A percentile compares a stretch with the other conserved stretches of the same genome.
phyloP scores from a whole-genome alignment of 352 stramenopile species.

The Blastocystis hominis region DNA sequence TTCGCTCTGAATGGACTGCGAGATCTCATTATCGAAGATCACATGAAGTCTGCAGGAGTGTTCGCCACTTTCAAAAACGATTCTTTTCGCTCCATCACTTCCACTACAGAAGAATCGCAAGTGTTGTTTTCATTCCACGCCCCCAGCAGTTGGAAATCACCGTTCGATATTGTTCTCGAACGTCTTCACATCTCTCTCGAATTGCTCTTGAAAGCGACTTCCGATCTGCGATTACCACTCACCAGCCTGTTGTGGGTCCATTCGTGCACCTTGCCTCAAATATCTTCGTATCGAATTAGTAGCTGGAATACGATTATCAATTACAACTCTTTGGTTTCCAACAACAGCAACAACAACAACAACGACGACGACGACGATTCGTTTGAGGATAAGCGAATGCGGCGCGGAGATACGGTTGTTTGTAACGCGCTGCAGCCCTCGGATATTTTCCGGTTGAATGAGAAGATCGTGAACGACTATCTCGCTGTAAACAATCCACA shows the following conservation, averaged over 20 bases:
- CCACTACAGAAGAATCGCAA: background rate
- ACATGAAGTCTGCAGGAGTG: background rate
- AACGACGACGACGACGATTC: background rate
- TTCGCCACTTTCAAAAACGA: background rate
- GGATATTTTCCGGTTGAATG: background rate
- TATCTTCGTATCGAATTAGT: background rate
- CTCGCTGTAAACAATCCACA: slow-evolving; percentile 16
- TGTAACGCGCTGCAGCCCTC: background rate
- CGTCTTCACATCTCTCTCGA: background rate
- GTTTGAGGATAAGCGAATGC: background rate
- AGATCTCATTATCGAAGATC: background rate
- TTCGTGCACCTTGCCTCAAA: background rate
- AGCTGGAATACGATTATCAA: slow-evolving; percentile 41
- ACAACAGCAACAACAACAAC: background rate
- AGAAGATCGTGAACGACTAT: background rate
- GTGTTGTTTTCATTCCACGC: background rate
- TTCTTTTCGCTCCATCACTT: background rate
- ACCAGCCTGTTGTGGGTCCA: slow-evolving; percentile 17
- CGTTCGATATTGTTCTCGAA: background rate
- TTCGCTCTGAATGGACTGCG: background rate
- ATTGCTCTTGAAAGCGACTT: background rate
- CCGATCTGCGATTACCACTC: background rate
- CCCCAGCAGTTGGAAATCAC: background rate
- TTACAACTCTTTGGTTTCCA: background rate
- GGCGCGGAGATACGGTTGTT: background rate